Base-by-base conservation (phyloP, 2,329 filamentous ascomycete species). In the Sclerotiophoma versabilis region DNA sequence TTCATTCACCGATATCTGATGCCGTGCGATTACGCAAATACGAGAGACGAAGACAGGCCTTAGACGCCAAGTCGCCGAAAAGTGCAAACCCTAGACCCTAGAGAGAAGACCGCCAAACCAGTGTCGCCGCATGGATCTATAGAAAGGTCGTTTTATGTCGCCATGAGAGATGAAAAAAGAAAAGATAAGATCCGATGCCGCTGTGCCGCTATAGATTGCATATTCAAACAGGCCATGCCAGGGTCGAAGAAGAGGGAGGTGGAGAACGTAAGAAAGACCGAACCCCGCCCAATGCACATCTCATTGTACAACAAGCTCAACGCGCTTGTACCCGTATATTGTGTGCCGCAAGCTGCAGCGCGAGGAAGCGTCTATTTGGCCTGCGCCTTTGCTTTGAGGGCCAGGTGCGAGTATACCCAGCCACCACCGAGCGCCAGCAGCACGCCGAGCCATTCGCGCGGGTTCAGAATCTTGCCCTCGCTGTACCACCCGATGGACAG, bases 401-500 rank as follows among this genome's bases (percentile, higher is more conserved):
- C 69, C 42, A 76, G 59, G 58, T 79, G 77, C 30, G 76, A 78
- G 68, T 80, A 80, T 17, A 79, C 69, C 63, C 76, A 79, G 30
- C 77, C 77, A 23, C 78, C 78, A 11, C 78, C 75, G 7, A 80
- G 64, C 26, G 78, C 77, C 23, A 79, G 60, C n/a, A 76, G 47
- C 10, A 80, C 77, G 51, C 77, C 78, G n/a, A 76, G 63, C 52
- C 72, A 68, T 55, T 80, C 78, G 36, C 70, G 68, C 10, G 67
- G 47, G 37, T 70, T 77, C 25, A 79, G 65, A 10, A 73, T 62
- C 57, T 76, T 76, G 49, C 76, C 76, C 59, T 79, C 77, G 63
- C 73, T 78, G 50, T 79, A 73, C 77, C 77, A 80, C 10, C 77
- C 77, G 58, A 78, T 77, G 19, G 73, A 75, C 54, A 79, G 64